Evolutionary conservation across 2,329 filamentous ascomycete species (phyloP), one percentile per base, ranked within the genome.

Genomic region (Hortaea werneckii): DNA sequence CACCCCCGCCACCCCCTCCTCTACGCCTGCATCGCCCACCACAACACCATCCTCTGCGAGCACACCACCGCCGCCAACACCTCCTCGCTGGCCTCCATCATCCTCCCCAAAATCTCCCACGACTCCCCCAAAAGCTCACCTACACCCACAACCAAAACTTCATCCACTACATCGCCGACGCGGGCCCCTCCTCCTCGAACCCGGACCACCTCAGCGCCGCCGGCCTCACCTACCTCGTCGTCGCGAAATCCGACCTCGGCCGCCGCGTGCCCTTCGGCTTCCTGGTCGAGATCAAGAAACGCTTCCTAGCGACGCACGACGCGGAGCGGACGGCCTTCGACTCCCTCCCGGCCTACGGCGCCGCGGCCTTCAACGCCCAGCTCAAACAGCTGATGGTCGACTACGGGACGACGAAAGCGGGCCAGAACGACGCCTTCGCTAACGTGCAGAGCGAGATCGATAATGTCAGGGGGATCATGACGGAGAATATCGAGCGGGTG

Each of bases 71-170:
- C 85, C 7, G 87, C 83, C 37, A 81, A 87, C 56, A 85, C 87
- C 47, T 88, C 87, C 4, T 88, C 84, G 9, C 84, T 96, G 58
- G 87, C 90, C 55, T 92, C 88, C 39, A 75, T 95, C 58, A 88
- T 98, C 71, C 87, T 98, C 39, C 92, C 94, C 48, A 95, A 95
- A 67, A 94, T 98, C 73, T 76, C 77, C 46, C 92, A 98, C 71
- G 70, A 74, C 53, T 72, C 76, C 29, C 88, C 1, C 82, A 94
- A 62, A 95, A 95, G 69, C 79, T 94, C 54, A 96, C 90, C 6
- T 95, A 94, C 72, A 59, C 57, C 12, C 88, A 95, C 67, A 85
- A 88, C 69, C 75, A 82, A 49, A 82, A 94, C 66, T 87, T 92
- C 74, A 92, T 96, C 67, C 90, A 98, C 76, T 95, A 94, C 74